phyloP scores from a whole-genome alignment of 192 early-diverging fungal species.

The Lobosporangium transversale region DNA sequence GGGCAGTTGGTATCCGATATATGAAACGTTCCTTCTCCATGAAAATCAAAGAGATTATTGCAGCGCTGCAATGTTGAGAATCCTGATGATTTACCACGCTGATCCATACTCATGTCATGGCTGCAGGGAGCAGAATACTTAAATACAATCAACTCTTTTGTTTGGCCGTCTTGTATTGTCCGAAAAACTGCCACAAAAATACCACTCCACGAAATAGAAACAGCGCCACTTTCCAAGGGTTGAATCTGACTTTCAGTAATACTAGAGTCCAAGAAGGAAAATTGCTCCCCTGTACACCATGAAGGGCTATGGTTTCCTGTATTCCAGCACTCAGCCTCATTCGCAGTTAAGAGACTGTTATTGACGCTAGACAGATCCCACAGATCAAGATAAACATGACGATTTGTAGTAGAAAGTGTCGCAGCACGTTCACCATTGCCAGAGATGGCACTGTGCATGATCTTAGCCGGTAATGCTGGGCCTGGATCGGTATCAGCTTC shows the following conservation, averaged over 20 bases:
- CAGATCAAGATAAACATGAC: conserved; percentile 3
- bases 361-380: conserved; percentile 9
- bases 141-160: background rate
- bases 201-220: conserved; percentile 10
- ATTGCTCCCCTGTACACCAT: conserved; percentile 1
- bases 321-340: too few species aligned
- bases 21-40: conserved; percentile 12
- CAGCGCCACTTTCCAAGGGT: background rate
- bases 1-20: conserved; percentile 5
- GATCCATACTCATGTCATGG: background rate
- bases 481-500: conserved; percentile 4
- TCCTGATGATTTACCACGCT: background rate
- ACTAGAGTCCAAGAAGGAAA: background rate
- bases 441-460: conserved; percentile 6
- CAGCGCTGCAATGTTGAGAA: conserved; percentile 3
- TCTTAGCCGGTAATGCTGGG: background rate
- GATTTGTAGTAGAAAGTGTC: conserved; percentile 7
- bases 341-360: background rate
- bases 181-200: conserved; percentile 11
- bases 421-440: conserved; percentile 4
- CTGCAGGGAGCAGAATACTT: background rate
- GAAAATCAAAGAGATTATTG: background rate
- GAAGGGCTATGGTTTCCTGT: too few species aligned
- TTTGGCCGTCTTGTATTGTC: background rate
- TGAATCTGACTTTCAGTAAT: background rate